Evolutionary conservation across 257 asterid genomes (phyloP), one percentile per base, ranked within the genome.

Genomic region (Ligustrum vulgare): DNA sequence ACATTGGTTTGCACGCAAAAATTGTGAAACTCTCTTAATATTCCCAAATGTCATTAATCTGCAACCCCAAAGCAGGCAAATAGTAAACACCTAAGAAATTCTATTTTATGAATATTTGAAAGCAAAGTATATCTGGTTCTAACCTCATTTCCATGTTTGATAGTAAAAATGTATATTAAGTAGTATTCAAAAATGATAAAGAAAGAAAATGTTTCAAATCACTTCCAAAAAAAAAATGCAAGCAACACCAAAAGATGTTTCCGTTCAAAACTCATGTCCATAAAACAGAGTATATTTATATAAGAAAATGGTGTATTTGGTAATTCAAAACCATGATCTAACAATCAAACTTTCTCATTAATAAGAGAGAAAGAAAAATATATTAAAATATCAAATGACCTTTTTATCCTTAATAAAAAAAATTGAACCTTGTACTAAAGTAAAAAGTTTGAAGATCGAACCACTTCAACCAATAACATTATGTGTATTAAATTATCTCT

Each of bases 11-110:
- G 65, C n/a, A 54, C 28, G 28, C n/a, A 83, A 70, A 73, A 77
- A 81, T 31, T 51, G 83, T n/a, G 85, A 80, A 70, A 79, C 78
- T 87, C 85, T 84, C 75, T 72, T 71, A 69, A 82, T 66, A 73
- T 69, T 80, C 75, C 88, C 80, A 43, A 77, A 37, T 56, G 83
- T 80, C 87, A 87, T 88, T 41, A 87, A 87, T 83, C 96, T 88
- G 89, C 81, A 72, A 72, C 84, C 67, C 72, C 78, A 39, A 77
- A 58, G 39, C 72, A 71, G 78, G 75, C 58, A 76, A 70, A 81
- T 71, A 54, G 35, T 69, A 68, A 79, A 37, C 37, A 16, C 75
- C 36, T 51, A n/a, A 72, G 75, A 72, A 78, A 16, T 65, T 39
- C 22, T 56, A 36, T 75, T 60, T 60, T 60, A 3, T 0, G 34